Evolutionary conservation across 2,329 filamentous ascomycete species (phyloP), one percentile per base, ranked within the genome.

Genomic region (Talaromyces amestolkiae): DNA sequence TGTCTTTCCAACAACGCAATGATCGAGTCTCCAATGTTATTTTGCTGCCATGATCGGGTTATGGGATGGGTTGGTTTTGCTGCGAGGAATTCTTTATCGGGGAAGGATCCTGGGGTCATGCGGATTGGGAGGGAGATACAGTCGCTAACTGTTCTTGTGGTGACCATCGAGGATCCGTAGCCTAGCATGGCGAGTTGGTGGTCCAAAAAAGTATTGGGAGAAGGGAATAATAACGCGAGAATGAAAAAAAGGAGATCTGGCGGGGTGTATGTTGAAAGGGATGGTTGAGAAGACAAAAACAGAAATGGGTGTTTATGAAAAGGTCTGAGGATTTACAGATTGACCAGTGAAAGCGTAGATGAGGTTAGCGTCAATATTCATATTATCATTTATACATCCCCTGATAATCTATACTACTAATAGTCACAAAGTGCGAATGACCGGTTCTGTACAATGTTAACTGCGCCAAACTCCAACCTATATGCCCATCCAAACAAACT

Each of bases 391-490:
- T 24, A 39, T 39, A 56, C 33, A 17, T 22, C 31, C 31, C n/a
- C 51, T 56, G 51, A 56, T 35, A 22, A 37, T 37, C 51, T 56
- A 24, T 41, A 31, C 31, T 58, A 35, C 37, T 58, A 24, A 22
- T 37, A 35, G n/a, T 33, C 53, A 37, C 54, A 58, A 8, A 58
- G 17, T n/a, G 37, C 22, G 45, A 41, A 59, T 10, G n/a, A n/a
- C 45, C 19, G 22, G 33, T 43, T 45, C 35, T 59, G 56, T 43
- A 59, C 39, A 45, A 59, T 9, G 15, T 27, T 7, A 59, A 43
- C 17, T 33, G 59, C 53, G 61, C 64, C 64, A 22, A 63, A 66
- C 64, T 59, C 64, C 64, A 49, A 8, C 59, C 59, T 47, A 64
- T 47, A 65, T 65, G 64, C 64, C 61, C n/a, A 41, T 58, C 45